phyloP scores from a whole-genome alignment of 768 basidiomycete genomes.

The Calocera cornea region DNA sequence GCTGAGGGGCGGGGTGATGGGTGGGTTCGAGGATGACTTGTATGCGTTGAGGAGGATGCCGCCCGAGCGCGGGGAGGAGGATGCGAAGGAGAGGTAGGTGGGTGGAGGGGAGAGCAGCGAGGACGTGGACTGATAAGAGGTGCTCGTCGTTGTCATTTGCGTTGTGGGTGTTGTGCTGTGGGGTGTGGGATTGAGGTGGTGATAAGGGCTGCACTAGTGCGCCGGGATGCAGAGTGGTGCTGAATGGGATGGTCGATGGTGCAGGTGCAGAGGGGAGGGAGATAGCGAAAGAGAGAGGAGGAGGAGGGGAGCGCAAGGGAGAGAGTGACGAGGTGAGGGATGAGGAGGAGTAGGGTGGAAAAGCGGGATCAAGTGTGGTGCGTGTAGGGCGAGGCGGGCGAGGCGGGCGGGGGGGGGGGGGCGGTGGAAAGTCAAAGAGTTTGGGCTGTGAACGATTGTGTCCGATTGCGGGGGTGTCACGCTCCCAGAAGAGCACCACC shows the following conservation, averaged over 20 bases:
- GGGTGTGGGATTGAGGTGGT: background rate
- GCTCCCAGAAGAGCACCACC: background rate
- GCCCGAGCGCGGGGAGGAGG: background rate
- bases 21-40: background rate
- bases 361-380: conserved; percentile 1
- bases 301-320: no score
- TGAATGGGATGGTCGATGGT: background rate
- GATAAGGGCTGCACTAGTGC: background rate
- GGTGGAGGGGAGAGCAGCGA: conserved; percentile 2
- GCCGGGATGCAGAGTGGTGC: background rate
- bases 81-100: background rate
- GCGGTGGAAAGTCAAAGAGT: background rate
- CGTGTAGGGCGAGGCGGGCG: background rate
- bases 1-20: background rate
- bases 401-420: background rate
- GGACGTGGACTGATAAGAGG: background rate
- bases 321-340: background rate
- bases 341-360: background rate
- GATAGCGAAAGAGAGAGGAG: background rate
- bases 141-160: background rate
- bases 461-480: background rate
- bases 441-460: no score
- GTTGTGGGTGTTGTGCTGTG: background rate
- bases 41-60: conserved; percentile 2
- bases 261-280: background rate